phyloP scores from a whole-genome alignment of 345 rosid species.

The Melastoma malabathricum region DNA sequence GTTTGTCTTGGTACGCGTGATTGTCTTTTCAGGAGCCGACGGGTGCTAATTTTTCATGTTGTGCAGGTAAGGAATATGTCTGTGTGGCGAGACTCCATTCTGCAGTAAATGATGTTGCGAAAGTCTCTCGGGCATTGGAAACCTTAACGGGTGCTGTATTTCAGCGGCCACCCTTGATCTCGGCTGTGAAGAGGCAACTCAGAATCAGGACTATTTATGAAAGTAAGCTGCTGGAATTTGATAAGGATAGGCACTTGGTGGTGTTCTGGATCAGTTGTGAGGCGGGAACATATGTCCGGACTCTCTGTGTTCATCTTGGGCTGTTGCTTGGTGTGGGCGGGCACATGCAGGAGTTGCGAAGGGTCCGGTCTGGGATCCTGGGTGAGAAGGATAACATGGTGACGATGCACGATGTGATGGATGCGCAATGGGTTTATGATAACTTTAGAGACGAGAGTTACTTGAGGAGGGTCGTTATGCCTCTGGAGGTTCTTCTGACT shows the following conservation, averaged over 20 bases:
- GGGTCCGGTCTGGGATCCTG: conserved; percentile 83
- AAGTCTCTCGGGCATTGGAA: conserved; percentile 81
- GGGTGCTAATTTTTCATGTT: conserved; percentile 13
- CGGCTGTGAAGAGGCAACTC: conserved; percentile 93
- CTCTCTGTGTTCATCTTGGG: conserved; percentile 91
- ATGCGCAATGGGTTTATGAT: conserved; percentile 81
- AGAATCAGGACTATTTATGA: conserved; percentile 84
- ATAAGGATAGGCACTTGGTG: conserved; percentile 66
- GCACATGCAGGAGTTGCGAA: conserved; percentile 92
- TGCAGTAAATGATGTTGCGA: conserved; percentile 71
- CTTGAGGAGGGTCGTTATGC: conserved; percentile 84
- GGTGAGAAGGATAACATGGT: conserved; percentile 98
- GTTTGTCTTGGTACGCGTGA: no score
- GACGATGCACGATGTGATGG: conserved; percentile 95
- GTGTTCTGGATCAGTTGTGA: conserved; percentile 95
- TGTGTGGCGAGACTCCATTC: conserved; percentile 85
- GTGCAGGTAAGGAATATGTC: conserved; percentile 92
- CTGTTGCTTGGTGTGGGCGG: conserved; percentile 87
- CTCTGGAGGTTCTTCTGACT: conserved; percentile 68
- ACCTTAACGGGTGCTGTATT: conserved; percentile 87
- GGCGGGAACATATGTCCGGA: conserved; percentile 92
- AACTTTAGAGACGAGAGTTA: conserved; percentile 56
- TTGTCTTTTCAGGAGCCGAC: no score
- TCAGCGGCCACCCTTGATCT: conserved; percentile 81
- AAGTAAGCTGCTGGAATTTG: conserved; percentile 83